Percentiles rank a stretch among this genome's conserved stretches.
Conservation (phyloP, 1,139 yeast genomes). For the Candida sanyaensis region DNA sequence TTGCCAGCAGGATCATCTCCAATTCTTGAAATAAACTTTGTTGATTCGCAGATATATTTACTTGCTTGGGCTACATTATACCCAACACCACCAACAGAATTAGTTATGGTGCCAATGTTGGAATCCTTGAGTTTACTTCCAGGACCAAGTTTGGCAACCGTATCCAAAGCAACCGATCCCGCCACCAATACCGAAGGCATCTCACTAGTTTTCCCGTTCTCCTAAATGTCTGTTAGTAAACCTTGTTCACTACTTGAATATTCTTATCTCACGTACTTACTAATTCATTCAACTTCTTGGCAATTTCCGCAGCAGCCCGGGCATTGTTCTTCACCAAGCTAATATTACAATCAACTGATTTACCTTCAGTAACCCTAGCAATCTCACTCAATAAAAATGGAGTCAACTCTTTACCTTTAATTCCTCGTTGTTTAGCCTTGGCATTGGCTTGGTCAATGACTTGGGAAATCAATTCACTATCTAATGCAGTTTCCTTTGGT, state of each 20-base stretch:
- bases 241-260: too few relatives aligned
- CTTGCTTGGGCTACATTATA: constrained; percentile 69
- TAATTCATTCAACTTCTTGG: constrained; percentile 48
- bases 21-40: constrained; percentile 58
- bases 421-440: constrained; percentile 55
- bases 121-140: constrained; percentile 56
- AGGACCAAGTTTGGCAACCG: constrained; percentile 48
- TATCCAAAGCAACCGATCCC: constrained; percentile 80
- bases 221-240: not conserved
- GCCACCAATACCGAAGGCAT: constrained; percentile 44
- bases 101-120: constrained; percentile 62
- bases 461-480: constrained; percentile 49
- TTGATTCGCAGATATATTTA: constrained; percentile 23
- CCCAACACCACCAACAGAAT: constrained; percentile 83
- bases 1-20: constrained; percentile 60
- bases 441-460: constrained; percentile 60
- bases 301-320: constrained; percentile 64
- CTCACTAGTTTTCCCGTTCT: constrained; percentile 3
- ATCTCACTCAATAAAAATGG: constrained; percentile 73
- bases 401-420: constrained; percentile 74
- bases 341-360: constrained; percentile 69
- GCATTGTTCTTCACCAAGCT: constrained; percentile 82
- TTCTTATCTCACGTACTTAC: constrained; percentile 21
- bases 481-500: constrained; percentile 63
- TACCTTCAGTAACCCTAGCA: constrained; percentile 67